These are phyloP conservation scores for Arabidopsis lyrata DNA, from an alignment of 441 rosid species.

Conservation along the genomic window DNA sequence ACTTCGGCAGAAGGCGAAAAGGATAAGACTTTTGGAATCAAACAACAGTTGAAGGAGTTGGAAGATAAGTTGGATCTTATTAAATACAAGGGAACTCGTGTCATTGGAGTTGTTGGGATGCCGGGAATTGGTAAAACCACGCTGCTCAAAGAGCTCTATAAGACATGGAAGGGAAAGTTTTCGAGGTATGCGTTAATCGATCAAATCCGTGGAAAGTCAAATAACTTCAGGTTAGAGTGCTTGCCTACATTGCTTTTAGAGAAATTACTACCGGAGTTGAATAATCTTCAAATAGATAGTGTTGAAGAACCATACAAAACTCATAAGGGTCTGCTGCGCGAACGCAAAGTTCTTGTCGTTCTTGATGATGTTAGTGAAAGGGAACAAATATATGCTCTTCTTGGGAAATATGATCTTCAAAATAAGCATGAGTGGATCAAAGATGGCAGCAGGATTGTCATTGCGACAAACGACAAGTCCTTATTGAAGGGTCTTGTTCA, in stretches of 20 bases:
- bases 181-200: background rate
- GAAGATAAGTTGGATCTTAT: background rate
- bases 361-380: conserved; percentile 27
- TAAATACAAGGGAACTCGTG: background rate
- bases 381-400: conserved; percentile 9
- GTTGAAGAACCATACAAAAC: background rate
- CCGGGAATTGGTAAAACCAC: conserved; percentile 19
- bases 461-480: conserved; percentile 31
- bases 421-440: background rate
- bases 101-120: conserved; percentile 30
- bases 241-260: conserved; percentile 1
- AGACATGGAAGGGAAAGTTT: background rate
- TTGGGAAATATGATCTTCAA: background rate
- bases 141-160: background rate
- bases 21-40: background rate
- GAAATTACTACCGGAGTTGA: background rate
- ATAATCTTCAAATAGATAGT: background rate
- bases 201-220: background rate
- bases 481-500: background rate
- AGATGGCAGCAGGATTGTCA: conserved; percentile 24
- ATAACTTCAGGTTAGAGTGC: background rate
- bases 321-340: background rate
- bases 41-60: background rate
- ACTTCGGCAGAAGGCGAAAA: background rate
- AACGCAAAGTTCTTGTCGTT: background rate